phyloP scores from a whole-genome alignment of 2,329 filamentous ascomycete genomes.

The Cadophora malorum region DNA sequence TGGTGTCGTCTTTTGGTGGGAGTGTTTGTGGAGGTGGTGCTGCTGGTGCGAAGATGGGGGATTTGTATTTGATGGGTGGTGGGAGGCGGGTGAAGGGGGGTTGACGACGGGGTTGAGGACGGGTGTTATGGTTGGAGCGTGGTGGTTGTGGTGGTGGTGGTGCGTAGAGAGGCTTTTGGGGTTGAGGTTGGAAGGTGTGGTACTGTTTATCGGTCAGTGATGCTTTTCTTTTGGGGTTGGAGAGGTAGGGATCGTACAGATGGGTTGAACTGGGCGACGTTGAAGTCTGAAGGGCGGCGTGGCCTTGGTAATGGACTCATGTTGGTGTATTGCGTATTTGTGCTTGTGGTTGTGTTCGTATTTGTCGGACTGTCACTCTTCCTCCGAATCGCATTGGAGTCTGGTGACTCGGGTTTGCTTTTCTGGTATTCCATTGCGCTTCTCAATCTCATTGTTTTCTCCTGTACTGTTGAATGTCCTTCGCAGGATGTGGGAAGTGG shows the following conservation, averaged over 20 bases:
- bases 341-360: background rate
- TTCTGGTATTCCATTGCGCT: background rate
- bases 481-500: background rate
- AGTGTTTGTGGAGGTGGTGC: background rate
- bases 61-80: background rate
- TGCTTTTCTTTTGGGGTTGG: background rate
- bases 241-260: background rate
- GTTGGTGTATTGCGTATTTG: slow-evolving; percentile 6
- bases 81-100: background rate
- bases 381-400: background rate
- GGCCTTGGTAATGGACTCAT: slow-evolving; percentile 6
- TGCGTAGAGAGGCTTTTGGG: background rate
- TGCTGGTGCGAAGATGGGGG: background rate
- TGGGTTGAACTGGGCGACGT: background rate
- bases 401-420: background rate
- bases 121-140: background rate
- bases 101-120: background rate
- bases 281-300: background rate
- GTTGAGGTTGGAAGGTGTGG: slow-evolving; percentile 1
- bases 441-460: background rate
- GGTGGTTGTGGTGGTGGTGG: background rate
- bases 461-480: background rate
- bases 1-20: background rate
- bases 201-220: background rate
- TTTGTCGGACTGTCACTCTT: slow-evolving; percentile 4